Base-by-base conservation (phyloP, 1,139 yeast species). In the Saccharomyces uvarum region DNA sequence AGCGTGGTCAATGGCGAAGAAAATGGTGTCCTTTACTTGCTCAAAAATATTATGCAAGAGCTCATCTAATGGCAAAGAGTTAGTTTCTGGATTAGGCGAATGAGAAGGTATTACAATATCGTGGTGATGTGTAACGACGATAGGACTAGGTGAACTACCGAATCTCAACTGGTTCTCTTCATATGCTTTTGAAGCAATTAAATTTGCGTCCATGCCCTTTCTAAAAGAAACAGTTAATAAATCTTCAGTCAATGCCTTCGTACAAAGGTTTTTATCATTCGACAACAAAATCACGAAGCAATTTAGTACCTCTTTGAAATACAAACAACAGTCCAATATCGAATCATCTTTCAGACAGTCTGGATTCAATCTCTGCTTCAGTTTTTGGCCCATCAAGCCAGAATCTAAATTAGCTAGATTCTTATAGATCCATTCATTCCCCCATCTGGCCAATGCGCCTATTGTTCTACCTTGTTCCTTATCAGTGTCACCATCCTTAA, bases 291-390 rank as follows among this genome's bases (percentile, higher is more conserved):
- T 78, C 4, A 85, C 85, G 51, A 88, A 72, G 48, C 77, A 73
- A 16, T 66, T 57, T 13, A 76, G 67, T 27, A 67, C 66, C 24
- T 75, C 69, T 58, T 79, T 76, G 57, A 84, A 83, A 65, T 78
- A 90, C 29, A 86, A 64, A 63, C 96, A 86, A 66, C 97, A 89
- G 69, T 91, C 97, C 41, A 90, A 70, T 57, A 91, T 90, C 0
- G 96, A 79, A 63, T 90, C 96, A 67, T 91, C 98, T 55, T 87
- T 85, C 0, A 57, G 58, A 1, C 82, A 68, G 5, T 66, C 52
- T 52, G 63, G 60, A 57, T 73, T 81, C 62, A 83, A 55, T 44
- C 74, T 71, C 64, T 90, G 88, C 28, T 74, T 71, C 41, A 78
- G 54, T 59, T 77, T 80, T 66, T 91, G 97, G 0, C 90, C 96